Conservation (phyloP, 345 rosid species). For the Salix dunnii region DNA sequence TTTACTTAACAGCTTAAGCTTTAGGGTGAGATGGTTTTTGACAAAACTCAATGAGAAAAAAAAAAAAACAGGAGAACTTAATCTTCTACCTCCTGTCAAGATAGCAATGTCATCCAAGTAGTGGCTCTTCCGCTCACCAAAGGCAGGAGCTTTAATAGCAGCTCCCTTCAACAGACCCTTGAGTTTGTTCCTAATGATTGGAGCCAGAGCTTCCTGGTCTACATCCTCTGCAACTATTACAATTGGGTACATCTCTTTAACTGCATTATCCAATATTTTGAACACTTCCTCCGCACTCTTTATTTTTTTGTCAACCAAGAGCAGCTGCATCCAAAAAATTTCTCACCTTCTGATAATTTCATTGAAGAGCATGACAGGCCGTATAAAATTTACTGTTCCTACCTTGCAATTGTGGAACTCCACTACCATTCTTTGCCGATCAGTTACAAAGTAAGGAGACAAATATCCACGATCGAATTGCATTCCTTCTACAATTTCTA, state of each 20-base stretch:
- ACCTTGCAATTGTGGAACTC: conserved; percentile 88
- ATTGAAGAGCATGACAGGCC: conserved; percentile 16
- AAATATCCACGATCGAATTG: conserved; percentile 81
- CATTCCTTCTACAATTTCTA: conserved; percentile 84
- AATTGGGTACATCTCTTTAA: conserved; percentile 75
- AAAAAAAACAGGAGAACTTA: too few relatives aligned
- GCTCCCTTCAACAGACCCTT: conserved; percentile 73
- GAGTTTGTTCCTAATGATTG: conserved; percentile 76
- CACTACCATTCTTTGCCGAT: conserved; percentile 55
- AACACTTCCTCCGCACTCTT: conserved; percentile 73
- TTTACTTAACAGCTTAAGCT: too few relatives aligned
- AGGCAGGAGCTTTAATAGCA: conserved; percentile 87
- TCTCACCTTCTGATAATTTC: conserved; percentile 28
- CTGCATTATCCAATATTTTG: conserved; percentile 79
- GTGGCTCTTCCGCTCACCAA: conserved; percentile 86
- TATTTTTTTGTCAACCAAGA: conserved; percentile 83
- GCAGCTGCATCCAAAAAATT: conserved; percentile 56
- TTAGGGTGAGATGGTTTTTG: too few relatives aligned
- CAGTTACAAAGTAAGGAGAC: conserved; percentile 79
- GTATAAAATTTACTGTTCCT: conserved; percentile 14
- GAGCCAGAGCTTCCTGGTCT: conserved; percentile 79
- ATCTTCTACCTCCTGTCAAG: conserved; percentile 77
- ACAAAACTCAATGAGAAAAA: too few relatives aligned
- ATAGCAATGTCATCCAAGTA: conserved; percentile 85
- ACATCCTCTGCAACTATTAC: conserved; percentile 77